phyloP scores from a whole-genome alignment of 495 filamentous ascomycete species.

The Symbiotaphrina buchneri region DNA sequence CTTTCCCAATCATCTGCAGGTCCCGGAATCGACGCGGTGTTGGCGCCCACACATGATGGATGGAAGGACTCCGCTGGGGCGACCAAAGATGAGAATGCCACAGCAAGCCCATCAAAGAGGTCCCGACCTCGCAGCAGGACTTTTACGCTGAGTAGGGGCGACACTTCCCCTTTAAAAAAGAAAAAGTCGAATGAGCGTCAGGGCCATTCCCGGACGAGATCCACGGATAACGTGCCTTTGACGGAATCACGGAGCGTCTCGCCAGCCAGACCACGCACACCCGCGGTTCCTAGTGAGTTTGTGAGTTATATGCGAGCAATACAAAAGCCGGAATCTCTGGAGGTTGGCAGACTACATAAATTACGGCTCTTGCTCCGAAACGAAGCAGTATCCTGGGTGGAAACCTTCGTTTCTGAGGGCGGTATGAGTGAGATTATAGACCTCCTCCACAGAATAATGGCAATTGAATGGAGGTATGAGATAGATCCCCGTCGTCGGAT shows the following conservation, averaged over 20 bases:
- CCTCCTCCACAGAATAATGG: conserved; percentile 73
- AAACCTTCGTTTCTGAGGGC: conserved; percentile 67
- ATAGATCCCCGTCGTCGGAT: not conserved
- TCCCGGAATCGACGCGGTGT: no score
- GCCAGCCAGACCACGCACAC: conserved; percentile 15
- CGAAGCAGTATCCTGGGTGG: conserved; percentile 87
- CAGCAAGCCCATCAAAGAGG: conserved; percentile 25
- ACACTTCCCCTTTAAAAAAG: conserved; percentile 33
- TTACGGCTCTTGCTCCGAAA: conserved; percentile 75
- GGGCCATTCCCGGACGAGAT: no score
- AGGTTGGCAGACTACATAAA: conserved; percentile 89
- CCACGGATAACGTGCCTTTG: not conserved
- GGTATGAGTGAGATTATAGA: conserved; percentile 84
- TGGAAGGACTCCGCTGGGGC: no score
- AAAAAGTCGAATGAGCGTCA: conserved; percentile 23
- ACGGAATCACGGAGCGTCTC: conserved; percentile 3
- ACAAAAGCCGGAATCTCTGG: conserved; percentile 56
- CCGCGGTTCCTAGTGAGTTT: conserved; percentile 45
- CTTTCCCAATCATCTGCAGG: conserved; percentile 13
- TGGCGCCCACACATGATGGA: no score
- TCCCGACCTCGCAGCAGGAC: conserved; percentile 16
- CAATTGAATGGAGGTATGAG: conserved; percentile 77
- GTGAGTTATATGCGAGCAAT: conserved; percentile 58
- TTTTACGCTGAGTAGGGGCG: conserved; percentile 18
- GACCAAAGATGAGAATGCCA: conserved; percentile 4